Base-by-base conservation (phyloP, 768 basidiomycete genomes). In the Phylloporus arenicola region DNA sequence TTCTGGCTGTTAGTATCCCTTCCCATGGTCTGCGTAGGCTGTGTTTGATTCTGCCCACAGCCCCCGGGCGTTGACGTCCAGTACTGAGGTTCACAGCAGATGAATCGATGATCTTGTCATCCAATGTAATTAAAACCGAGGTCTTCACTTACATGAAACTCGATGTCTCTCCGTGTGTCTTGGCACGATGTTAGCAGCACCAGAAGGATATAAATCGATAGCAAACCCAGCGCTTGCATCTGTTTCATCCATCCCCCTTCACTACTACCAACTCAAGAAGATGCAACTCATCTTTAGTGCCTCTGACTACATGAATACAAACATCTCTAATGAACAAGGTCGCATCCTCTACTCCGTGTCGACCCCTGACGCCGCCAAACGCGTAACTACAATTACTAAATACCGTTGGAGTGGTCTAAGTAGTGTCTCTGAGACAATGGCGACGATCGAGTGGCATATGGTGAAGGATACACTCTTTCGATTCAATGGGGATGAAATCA, bases 381-480 rank as follows among this genome's bases (percentile, higher is more conserved):
- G 53, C 22, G 39, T 53, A 19, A 64, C 60, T 5, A 64, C 63
- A 13, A 53, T 64, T 8, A 64, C 50, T 30, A 64, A 65, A 42
- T 55, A 57, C 43, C 55, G 51, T 5, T 62, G 61, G 61, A 52
- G 57, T 30, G 60, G 60, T 34, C 30, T 38, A 14, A 51, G 39
- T 17, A 51, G 52, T 22, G 57, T 57, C 17, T 41, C 61, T 6
- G 60, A 58, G 17, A 64, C 57, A 24, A 59, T 74, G 48, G 72
- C 63, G n/a, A 60, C 60, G 20, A 68, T 73, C 14, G 65, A 72
- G 33, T 72, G 69, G 65, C 67, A 63, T 14, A 19, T 46, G 8
- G 4, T 70, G 31, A 57, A 57, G 43, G 57, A 58, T 0, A 61
- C 67, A 5, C 56, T 58, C 12, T 49, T 75, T 42, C 57, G 44